Evolutionary conservation across 345 rosid species (phyloP).

Genomic region (Citrus trifoliata): DNA sequence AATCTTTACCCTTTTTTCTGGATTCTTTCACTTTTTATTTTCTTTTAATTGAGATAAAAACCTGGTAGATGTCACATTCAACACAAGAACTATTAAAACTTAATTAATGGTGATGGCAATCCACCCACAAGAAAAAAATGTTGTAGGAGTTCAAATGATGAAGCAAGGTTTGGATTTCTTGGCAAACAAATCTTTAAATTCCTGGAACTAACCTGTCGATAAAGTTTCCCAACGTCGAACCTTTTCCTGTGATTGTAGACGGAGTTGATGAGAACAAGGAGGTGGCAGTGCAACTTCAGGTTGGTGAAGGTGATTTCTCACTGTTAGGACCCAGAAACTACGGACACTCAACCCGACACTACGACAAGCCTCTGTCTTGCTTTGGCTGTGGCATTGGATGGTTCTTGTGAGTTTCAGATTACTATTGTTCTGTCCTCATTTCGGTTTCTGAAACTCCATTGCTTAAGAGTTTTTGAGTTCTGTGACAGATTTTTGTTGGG

Average conservation of each 20-base stretch:
- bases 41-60: not conserved
- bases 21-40: not conserved
- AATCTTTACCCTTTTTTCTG: too few species aligned
- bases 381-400: slow-evolving; percentile 34
- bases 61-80: not conserved
- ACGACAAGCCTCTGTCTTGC: slow-evolving; percentile 25
- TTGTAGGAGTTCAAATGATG: not conserved
- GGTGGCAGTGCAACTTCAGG: not conserved
- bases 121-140: not conserved
- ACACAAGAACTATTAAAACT: not conserved
- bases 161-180: slow-evolving; percentile 10
- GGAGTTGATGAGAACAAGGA: slow-evolving; percentile 5
- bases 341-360: not conserved
- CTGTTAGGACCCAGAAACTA: not conserved
- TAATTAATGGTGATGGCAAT: not conserved
- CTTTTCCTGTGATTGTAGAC: not conserved
- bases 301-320: slow-evolving; percentile 10
- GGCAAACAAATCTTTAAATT: not conserved
- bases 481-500: slow-evolving; percentile 25
- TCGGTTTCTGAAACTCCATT: not conserved
- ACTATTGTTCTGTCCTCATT: not conserved
- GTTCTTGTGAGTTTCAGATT: slow-evolving; percentile 22
- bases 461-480: not conserved
- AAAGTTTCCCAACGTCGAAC: not conserved
- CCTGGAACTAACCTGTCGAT: too few species aligned